Conservation (phyloP, 2,329 filamentous ascomycete genomes). For the Pseudogymnoascus sp. region DNA sequence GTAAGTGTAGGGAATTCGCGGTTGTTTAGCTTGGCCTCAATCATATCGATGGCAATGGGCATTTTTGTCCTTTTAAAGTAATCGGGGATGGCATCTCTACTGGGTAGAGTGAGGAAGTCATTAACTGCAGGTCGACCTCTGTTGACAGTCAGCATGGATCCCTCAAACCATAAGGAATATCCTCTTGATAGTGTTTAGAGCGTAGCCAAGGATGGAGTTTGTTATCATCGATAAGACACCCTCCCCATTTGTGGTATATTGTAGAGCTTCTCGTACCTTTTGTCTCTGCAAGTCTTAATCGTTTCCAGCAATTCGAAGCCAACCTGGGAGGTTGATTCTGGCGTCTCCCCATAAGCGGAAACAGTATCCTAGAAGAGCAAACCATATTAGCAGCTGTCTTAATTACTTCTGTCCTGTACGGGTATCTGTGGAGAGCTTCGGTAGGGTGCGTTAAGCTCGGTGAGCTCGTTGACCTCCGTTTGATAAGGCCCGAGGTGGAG, state of each 20-base stretch:
- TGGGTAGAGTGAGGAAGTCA: conserved; percentile 65
- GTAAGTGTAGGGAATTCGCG: conserved; percentile 63
- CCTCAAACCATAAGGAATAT: not conserved
- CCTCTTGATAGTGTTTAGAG: not conserved
- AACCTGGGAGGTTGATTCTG: conserved; percentile 60
- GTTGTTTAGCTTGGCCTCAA: conserved; percentile 65
- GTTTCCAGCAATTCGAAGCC: conserved; percentile 68
- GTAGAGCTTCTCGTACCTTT: conserved; percentile 51
- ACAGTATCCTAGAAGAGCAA: conserved; percentile 20
- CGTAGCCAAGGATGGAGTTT: not conserved
- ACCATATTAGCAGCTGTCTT: conserved; percentile 24
- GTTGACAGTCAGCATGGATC: not conserved
- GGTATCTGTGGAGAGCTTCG: conserved; percentile 7
- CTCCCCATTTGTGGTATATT: not conserved
- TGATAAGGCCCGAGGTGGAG: conserved; percentile 4
- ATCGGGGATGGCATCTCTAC: conserved; percentile 54
- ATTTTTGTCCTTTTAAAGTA: conserved; percentile 73
- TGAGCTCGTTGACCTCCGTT: not conserved
- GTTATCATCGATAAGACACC: not conserved
- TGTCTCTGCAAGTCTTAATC: conserved; percentile 69
- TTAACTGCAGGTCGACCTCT: conserved; percentile 68
- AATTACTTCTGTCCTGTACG: not conserved
- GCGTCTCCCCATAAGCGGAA: conserved; percentile 42
- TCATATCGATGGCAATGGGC: conserved; percentile 68
- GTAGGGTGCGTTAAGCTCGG: not conserved